Percentiles rank a stretch among this genome's conserved stretches.
Evolutionary conservation across 371 early-diverging fungal species (phyloP).

Genomic region (Mortierella sp.): DNA sequence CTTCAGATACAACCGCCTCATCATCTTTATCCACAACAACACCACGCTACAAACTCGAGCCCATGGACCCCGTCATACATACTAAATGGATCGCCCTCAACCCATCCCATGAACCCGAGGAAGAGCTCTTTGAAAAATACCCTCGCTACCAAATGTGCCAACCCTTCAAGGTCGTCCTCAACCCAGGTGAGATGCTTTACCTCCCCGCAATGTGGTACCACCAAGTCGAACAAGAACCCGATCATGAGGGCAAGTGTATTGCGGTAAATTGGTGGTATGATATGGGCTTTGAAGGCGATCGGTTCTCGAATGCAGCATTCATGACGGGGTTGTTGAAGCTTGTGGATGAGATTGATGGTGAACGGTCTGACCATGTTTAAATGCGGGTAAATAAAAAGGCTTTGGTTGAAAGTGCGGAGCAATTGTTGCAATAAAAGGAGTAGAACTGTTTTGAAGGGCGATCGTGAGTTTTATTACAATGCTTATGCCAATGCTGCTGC

Average conservation of each 20-base stretch:
- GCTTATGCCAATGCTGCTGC: too few species aligned
- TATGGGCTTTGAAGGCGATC: conserved; percentile 70
- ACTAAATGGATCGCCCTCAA: conserved; percentile 79
- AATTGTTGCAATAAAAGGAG: too few species aligned
- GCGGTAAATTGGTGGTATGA: conserved; percentile 90
- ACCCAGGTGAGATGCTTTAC: conserved; percentile 81
- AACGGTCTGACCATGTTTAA: background rate
- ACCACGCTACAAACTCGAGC: conserved; percentile 53
- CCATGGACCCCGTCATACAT: conserved; percentile 56
- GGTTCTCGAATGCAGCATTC: conserved; percentile 40
- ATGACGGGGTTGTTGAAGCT: conserved; percentile 46
- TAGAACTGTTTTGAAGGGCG: too few species aligned
- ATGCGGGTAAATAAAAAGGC: background rate
- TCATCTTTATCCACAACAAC: conserved; percentile 11
- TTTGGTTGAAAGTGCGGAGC: too few species aligned
- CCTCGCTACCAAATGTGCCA: conserved; percentile 69
- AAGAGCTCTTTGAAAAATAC: conserved; percentile 60
- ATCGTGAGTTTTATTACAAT: too few species aligned
- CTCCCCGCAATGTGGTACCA: conserved; percentile 89
- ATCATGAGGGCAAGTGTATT: conserved; percentile 71
- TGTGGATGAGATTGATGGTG: conserved; percentile 42
- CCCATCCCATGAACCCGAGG: conserved; percentile 61
- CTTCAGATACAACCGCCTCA: conserved; percentile 20
- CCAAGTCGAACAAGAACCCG: conserved; percentile 75
- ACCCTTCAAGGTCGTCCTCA: conserved; percentile 69